phyloP scores from a whole-genome alignment of 805 yeast genomes.

The Metschnikowia noctiluminum region DNA sequence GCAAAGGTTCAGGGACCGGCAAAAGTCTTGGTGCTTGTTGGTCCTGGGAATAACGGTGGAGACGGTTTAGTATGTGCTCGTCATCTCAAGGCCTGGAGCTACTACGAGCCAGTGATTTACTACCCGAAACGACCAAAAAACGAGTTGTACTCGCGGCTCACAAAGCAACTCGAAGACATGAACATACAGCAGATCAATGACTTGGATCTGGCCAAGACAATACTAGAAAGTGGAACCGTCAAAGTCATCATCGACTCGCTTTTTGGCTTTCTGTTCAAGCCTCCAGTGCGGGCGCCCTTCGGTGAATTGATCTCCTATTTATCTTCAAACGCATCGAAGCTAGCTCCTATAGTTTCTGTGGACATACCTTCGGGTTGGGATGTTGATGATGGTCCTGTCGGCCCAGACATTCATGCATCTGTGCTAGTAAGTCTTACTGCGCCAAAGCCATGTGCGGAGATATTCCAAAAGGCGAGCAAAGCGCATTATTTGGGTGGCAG shows the following conservation, averaged over 20 bases:
- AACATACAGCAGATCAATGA: slow-evolving; percentile 54
- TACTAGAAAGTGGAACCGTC: slow-evolving; percentile 24
- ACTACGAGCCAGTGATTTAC: slow-evolving; percentile 70
- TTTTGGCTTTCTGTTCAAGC: slow-evolving; percentile 91
- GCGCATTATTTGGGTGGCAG: slow-evolving; percentile 88
- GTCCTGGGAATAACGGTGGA: slow-evolving; percentile 97
- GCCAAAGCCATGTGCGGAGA: slow-evolving; percentile 81
- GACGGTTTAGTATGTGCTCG: slow-evolving; percentile 96
- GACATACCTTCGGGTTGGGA: slow-evolving; percentile 98
- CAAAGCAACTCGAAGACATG: slow-evolving; percentile 64
- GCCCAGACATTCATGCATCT: slow-evolving; percentile 51
- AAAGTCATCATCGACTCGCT: slow-evolving; percentile 63
- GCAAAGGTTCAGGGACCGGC: slow-evolving; percentile 5
- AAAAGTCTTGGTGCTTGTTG: slow-evolving; percentile 67
- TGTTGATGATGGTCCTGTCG: slow-evolving; percentile 68
- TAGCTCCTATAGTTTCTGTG: slow-evolving; percentile 68
- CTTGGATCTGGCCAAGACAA: slow-evolving; percentile 28
- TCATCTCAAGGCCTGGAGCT: slow-evolving; percentile 72
- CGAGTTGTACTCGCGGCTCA: slow-evolving; percentile 57
- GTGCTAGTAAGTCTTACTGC: slow-evolving; percentile 84
- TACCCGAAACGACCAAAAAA: slow-evolving; percentile 67
- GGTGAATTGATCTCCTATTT: slow-evolving; percentile 36
- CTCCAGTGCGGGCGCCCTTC: slow-evolving; percentile 83
- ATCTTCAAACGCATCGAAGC: slow-evolving; percentile 32
- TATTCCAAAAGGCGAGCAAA: slow-evolving; percentile 35